phyloP scores from a whole-genome alignment of 2,329 filamentous ascomycete genomes.

The Colletotrichum tamarilloi region DNA sequence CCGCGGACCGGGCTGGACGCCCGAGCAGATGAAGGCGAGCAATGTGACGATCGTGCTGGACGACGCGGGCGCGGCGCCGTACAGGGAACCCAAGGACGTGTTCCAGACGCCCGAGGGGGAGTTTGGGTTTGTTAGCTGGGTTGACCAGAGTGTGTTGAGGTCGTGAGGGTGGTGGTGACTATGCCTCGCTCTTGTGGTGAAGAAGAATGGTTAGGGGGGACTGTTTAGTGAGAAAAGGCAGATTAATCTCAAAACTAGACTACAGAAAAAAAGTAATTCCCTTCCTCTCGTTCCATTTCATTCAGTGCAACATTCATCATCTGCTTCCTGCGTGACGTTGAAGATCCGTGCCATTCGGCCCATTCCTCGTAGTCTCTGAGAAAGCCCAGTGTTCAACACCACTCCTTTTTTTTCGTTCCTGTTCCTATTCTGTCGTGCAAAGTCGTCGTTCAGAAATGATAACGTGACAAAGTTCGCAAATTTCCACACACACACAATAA shows the following conservation, averaged over 20 bases:
- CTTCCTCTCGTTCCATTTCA: neutral
- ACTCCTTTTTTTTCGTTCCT: too few relatives aligned
- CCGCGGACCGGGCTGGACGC: slow-evolving; percentile 65
- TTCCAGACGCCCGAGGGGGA: slow-evolving; percentile 26
- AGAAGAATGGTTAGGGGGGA: too few relatives aligned
- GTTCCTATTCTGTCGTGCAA: neutral
- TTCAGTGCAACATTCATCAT: neutral
- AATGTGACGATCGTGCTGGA: slow-evolving; percentile 59
- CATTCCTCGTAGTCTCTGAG: neutral
- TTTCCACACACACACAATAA: neutral
- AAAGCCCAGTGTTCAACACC: neutral
- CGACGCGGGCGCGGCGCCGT: slow-evolving; percentile 42
- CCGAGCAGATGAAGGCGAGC: slow-evolving; percentile 52
- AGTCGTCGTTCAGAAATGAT: neutral
- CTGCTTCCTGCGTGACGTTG: neutral
- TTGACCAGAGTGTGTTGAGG: slow-evolving; percentile 33
- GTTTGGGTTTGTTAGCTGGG: slow-evolving; percentile 29
- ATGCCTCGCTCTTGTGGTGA: neutral
- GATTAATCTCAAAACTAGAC: neutral
- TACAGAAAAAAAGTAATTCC: neutral
- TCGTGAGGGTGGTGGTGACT: neutral
- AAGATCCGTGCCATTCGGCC: neutral
- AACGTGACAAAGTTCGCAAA: neutral
- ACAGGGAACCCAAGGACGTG: slow-evolving; percentile 34
- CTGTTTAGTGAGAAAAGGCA: neutral